Percentiles rank a stretch among this genome's conserved stretches.
Evolutionary conservation across 73 alveolate species (phyloP).

Genomic region (Uronychia binucleata): DNA sequence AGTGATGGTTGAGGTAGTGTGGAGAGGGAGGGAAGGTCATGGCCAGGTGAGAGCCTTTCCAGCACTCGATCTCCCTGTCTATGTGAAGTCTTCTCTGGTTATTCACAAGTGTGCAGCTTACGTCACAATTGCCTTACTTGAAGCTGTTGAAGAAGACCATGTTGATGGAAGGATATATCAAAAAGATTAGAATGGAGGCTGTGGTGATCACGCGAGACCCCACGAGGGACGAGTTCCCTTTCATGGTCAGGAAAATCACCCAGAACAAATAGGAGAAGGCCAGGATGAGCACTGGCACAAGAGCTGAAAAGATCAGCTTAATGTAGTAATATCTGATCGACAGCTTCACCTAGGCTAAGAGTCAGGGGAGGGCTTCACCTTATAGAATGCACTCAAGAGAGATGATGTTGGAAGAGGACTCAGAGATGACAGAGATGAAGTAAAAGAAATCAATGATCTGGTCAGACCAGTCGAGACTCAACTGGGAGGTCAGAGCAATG

Average conservation of each 20-base stretch:
- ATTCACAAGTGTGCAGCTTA: not conserved
- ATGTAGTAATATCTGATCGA: not conserved
- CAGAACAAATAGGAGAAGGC: not conserved
- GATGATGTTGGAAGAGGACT: conserved; percentile 22
- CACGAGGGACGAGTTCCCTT: not conserved
- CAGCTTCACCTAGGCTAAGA: not conserved
- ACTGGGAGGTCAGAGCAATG: conserved; percentile 40
- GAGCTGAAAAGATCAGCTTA: not conserved
- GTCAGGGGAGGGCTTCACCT: not conserved
- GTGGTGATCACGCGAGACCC: not conserved
- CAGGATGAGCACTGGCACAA: not conserved
- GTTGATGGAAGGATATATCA: not conserved
- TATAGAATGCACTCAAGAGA: conserved; percentile 29
- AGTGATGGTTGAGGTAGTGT: no score
- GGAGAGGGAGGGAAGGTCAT: conserved; percentile 25
- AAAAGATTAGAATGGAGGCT: not conserved
- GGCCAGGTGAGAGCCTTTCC: conserved; percentile 36
- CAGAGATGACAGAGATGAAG: conserved; percentile 15
- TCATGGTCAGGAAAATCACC: not conserved
- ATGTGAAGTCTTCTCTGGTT: conserved; percentile 27
- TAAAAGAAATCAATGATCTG: conserved; percentile 28
- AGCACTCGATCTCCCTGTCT: conserved; percentile 53
- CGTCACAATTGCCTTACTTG: not conserved
- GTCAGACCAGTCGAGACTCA: conserved; percentile 58
- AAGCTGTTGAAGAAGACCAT: not conserved